Conservation (phyloP, 352 stramenopile species). For the Globisporangium megalacanthum region DNA sequence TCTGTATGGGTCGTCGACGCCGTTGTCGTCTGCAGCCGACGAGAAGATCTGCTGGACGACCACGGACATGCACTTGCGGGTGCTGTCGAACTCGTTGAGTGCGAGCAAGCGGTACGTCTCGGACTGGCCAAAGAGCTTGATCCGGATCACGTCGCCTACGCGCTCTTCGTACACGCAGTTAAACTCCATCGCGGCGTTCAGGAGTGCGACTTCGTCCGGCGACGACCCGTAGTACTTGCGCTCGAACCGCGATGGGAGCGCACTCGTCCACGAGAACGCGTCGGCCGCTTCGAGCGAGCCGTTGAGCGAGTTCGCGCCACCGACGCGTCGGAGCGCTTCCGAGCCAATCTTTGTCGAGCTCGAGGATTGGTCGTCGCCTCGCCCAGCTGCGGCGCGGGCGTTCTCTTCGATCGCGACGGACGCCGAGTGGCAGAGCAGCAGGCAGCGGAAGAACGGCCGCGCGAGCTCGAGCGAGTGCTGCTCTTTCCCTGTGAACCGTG, state of each 20-base stretch:
- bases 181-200: conserved; percentile 78
- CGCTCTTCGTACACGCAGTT: conserved; percentile 75
- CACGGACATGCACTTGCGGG: conserved; percentile 83
- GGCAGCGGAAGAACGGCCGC: conserved; percentile 72
- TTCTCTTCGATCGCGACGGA: conserved; percentile 54
- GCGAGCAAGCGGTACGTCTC: conserved; percentile 75
- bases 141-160: conserved; percentile 69
- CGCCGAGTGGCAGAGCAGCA: conserved; percentile 78
- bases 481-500: conserved; percentile 43
- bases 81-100: conserved; percentile 86
- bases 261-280: conserved; percentile 11
- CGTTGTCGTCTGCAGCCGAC: neutral
- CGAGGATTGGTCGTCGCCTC: conserved; percentile 4
- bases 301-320: conserved; percentile 19
- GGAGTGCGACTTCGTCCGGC: conserved; percentile 73
- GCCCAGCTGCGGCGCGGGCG: neutral
- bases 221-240: conserved; percentile 74
- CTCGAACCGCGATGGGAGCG: conserved; percentile 24
- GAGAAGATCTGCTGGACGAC: conserved; percentile 49
- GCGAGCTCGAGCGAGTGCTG: conserved; percentile 51
- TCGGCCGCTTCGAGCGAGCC: conserved; percentile 12
- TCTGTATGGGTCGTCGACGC: neutral
- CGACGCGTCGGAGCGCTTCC: conserved; percentile 13
- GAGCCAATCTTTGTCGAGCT: conserved; percentile 6
- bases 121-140: conserved; percentile 66